Evolutionary conservation across 2,329 filamentous ascomycete species (phyloP), one percentile per base, ranked within the genome.

Genomic region (Aspergillus neoniger): DNA sequence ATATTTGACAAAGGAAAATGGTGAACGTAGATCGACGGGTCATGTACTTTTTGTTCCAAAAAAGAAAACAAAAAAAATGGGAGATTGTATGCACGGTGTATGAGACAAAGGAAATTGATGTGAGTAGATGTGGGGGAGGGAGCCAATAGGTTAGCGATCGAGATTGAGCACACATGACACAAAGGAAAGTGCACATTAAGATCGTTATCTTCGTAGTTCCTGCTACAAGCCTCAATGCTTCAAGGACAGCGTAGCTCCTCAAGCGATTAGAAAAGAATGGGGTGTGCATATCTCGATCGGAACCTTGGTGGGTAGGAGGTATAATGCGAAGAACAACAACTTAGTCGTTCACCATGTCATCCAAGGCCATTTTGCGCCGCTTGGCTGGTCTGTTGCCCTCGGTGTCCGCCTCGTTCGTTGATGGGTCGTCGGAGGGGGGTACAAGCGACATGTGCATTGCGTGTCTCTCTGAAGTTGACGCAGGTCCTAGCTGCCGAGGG

Each of bases 341-440:
- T 57, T 57, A 77, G 44, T 71, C 75, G 51, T 77, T 77, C 17
- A 77, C 75, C 69, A 77, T 77, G 53, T 77, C 75, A 54, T 77
- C 72, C 57, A 77, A 57, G 14, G 75, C 74, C 75, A 77, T 77
- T 51, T 73, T 76, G 32, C 73, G 73, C 44, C 75, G 67, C 58
- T 77, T 77, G 12, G 73, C 43, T 5, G 74, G 75, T 44, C 72
- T 63, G 10, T 62, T 64, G 10, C 71, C 70, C 4, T 65, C 58
- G 12, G 43, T 41, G 30, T 72, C 68, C 1, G 61, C 44, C 15
- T 70, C 71, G 9, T 62, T 58, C 6, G 23, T 60, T 2, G 65
- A 54, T 15, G 61, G 65, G 2, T 68, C 68, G 10, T 63, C 36
- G 14, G 65, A 65, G 4, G 41, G 41, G 15, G 51, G 54, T 4